Conservation (phyloP, 2,329 filamentous ascomycete species). For the Metarhizium album region DNA sequence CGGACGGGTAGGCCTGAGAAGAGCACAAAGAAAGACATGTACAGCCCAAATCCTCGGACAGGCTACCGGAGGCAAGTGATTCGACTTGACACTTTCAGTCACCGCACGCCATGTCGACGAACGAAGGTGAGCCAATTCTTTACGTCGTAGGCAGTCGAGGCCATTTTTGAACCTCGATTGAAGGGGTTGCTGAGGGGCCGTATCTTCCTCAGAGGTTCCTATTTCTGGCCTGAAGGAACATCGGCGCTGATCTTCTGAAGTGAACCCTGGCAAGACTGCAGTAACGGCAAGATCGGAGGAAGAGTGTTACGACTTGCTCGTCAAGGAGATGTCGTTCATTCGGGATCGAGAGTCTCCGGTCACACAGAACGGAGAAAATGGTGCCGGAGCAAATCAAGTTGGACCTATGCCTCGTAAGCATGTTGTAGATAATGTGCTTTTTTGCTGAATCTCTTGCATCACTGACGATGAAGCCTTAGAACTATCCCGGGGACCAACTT, state of each 20-base stretch:
- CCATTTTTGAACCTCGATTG: not conserved
- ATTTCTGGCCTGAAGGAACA: not conserved
- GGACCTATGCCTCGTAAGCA: not conserved
- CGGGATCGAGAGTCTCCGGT: slow-evolving; percentile 15
- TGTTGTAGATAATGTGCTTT: not conserved
- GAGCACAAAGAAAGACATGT: not conserved
- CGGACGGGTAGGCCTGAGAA: not conserved
- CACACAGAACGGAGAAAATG: not conserved
- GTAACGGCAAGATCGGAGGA: slow-evolving; percentile 15
- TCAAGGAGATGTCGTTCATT: slow-evolving; percentile 14
- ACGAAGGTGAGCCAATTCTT: not conserved
- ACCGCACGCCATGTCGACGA: not conserved
- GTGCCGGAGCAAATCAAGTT: not conserved
- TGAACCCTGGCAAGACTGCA: not conserved
- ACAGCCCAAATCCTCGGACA: not conserved
- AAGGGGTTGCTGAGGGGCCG: not conserved
- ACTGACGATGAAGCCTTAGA: not conserved
- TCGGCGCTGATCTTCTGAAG: not conserved
- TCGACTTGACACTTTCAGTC: not conserved
- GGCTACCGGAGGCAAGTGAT: not conserved
- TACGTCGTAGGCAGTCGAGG: not conserved
- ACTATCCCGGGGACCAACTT: not conserved
- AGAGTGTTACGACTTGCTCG: slow-evolving; percentile 15
- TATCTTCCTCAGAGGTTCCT: not conserved
- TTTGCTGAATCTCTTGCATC: not conserved